A percentile compares a stretch with the other conserved stretches of the same genome.
These are phyloP conservation scores for Metschnikowia gruessii DNA, from an alignment of 805 yeast species.

Conservation along the genomic window DNA sequence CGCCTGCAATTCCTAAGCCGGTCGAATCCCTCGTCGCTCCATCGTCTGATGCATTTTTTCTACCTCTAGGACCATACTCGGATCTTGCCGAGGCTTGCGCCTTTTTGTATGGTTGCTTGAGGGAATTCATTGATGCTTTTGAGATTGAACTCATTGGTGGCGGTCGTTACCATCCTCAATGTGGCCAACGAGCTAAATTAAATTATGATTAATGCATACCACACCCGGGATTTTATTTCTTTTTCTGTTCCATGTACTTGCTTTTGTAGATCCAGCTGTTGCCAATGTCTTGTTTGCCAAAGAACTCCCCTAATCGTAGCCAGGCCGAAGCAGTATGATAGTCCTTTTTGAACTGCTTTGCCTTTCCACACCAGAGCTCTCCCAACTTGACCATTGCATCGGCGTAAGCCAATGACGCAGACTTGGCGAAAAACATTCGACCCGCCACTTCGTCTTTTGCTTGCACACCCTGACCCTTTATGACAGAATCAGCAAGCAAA, in stretches of 20 bases:
- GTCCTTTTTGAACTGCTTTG: slow-evolving; percentile 56
- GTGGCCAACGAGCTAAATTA: slow-evolving; percentile 6
- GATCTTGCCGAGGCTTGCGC: slow-evolving; percentile 33
- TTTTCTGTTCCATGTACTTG: slow-evolving; percentile 43
- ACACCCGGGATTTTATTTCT: slow-evolving; percentile 2
- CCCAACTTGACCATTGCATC: slow-evolving; percentile 73
- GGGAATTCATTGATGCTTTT: slow-evolving; percentile 31
- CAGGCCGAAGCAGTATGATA: slow-evolving; percentile 63
- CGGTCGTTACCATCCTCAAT: slow-evolving; percentile 14
- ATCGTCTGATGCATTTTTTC: slow-evolving; percentile 25
- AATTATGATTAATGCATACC: background rate
- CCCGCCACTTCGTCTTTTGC: slow-evolving; percentile 55
- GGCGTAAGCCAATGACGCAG: slow-evolving; percentile 64
- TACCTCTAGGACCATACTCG: slow-evolving; percentile 39
- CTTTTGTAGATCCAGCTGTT: slow-evolving; percentile 75
- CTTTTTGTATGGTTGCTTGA: slow-evolving; percentile 28
- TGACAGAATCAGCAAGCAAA: slow-evolving; percentile 57
- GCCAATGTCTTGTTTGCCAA: slow-evolving; percentile 61
- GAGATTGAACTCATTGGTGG: slow-evolving; percentile 15
- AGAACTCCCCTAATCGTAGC: slow-evolving; percentile 60
- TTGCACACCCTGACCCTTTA: slow-evolving; percentile 53
- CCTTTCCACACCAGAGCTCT: slow-evolving; percentile 58
- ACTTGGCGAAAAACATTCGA: slow-evolving; percentile 55
- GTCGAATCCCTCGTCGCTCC: slow-evolving; percentile 21
- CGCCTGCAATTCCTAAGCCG: slow-evolving; percentile 8